Conservation (phyloP, 2,329 filamentous ascomycete genomes). For the Lachnellula willkommii region DNA sequence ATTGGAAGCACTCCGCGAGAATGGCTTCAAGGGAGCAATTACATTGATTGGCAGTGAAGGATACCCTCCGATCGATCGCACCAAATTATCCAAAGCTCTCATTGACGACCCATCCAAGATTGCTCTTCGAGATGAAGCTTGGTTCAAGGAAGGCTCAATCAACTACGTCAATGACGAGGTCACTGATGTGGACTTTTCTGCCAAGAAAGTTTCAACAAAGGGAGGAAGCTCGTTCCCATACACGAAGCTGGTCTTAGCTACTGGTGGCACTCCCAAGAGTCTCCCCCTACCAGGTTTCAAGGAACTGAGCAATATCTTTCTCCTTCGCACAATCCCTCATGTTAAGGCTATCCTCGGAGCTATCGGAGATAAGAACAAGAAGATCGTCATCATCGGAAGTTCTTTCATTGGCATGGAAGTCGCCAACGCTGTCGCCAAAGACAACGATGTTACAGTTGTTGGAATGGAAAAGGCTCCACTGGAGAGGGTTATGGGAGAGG, state of each 20-base stretch:
- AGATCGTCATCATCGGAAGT: constrained; percentile 84
- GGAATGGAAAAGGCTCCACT: constrained; percentile 85
- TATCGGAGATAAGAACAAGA: constrained; percentile 80
- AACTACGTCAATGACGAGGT: constrained; percentile 60
- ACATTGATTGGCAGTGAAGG: constrained; percentile 82
- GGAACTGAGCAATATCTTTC: constrained; percentile 80
- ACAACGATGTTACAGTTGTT: constrained; percentile 79
- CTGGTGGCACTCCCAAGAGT: constrained; percentile 70
- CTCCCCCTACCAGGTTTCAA: constrained; percentile 83
- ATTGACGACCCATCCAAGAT: constrained; percentile 76
- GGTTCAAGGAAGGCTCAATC: constrained; percentile 62
- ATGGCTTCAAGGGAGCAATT: constrained; percentile 73
- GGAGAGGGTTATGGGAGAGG: constrained; percentile 75
- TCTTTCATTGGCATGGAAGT: constrained; percentile 99
- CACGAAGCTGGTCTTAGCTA: constrained; percentile 84
- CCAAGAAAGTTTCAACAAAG: constrained; percentile 69
- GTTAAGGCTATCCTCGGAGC: constrained; percentile 71
- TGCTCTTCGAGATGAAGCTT: constrained; percentile 68
- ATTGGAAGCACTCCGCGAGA: constrained; percentile 74
- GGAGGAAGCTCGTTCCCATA: constrained; percentile 68
- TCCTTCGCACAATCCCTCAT: constrained; percentile 72
- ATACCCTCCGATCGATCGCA: constrained; percentile 83
- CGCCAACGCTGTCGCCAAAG: constrained; percentile 73
- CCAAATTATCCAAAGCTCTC: constrained; percentile 92
- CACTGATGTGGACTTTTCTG: constrained; percentile 67